phyloP scores from a whole-genome alignment of 2,329 filamentous ascomycete species.

The Colletotrichum chrysophilum region DNA sequence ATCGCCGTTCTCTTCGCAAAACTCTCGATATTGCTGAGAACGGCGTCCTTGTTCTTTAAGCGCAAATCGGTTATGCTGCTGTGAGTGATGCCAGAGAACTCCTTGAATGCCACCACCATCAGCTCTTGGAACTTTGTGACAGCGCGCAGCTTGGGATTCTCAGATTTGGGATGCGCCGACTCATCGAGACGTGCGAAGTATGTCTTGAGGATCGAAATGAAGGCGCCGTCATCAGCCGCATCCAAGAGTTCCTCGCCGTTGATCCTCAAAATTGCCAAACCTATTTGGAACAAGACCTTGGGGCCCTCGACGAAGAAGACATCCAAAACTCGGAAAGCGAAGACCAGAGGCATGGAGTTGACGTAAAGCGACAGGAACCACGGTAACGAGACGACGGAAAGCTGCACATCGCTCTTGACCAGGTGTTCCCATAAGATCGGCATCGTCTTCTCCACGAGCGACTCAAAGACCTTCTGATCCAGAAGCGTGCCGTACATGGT shows the following conservation, averaged over 20 bases:
- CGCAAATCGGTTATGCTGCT: conserved; percentile 88
- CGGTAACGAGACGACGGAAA: conserved; percentile 94
- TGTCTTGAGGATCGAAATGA: conserved; percentile 93
- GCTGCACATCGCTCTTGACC: conserved; percentile 94
- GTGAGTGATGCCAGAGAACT: conserved; percentile 95
- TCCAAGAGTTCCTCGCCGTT: conserved; percentile 96
- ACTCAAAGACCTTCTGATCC: conserved; percentile 97
- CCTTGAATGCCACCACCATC: conserved; percentile 99
- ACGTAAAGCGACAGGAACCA: conserved; percentile 99
- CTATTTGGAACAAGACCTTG: conserved; percentile 96
- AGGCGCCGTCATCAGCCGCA: conserved; percentile 91
- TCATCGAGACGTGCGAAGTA: conserved; percentile 95
- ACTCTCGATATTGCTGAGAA: conserved; percentile 94
- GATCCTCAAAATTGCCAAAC: conserved; percentile 93
- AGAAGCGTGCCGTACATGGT: conserved; percentile 99
- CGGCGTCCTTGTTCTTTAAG: conserved; percentile 90
- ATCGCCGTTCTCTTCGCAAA: conserved; percentile 98
- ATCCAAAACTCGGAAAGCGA: conserved; percentile 94
- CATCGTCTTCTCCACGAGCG: conserved; percentile 98
- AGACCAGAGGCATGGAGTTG: conserved; percentile 98
- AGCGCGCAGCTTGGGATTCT: conserved; percentile 91
- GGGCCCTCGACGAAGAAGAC: conserved; percentile 98
- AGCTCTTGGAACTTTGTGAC: conserved; percentile 97
- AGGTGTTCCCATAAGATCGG: conserved; percentile 97
- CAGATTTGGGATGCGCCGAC: conserved; percentile 92